phyloP scores from a whole-genome alignment of 2,329 filamentous ascomycete species.

The Exophiala spinifera region DNA sequence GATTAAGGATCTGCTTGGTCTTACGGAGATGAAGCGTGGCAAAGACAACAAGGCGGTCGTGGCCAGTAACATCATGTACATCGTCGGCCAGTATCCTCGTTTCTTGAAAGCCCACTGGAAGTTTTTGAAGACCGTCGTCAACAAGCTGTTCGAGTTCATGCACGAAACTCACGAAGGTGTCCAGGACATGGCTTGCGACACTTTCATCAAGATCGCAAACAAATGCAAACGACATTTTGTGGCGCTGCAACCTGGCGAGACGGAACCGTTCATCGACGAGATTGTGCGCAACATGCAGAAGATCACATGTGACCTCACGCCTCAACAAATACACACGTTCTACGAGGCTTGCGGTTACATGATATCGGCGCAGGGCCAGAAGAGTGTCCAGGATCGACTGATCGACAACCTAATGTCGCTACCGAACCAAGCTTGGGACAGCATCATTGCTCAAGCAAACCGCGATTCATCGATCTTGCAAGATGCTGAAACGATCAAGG shows the following conservation, averaged over 20 bases:
- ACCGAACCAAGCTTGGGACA: constrained; percentile 92
- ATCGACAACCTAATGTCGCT: constrained; percentile 89
- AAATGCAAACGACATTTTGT: constrained; percentile 98
- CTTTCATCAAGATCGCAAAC: constrained; percentile 98
- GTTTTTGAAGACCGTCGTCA: constrained; percentile 98
- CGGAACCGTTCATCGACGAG: constrained; percentile 95
- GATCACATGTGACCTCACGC: constrained; percentile 91
- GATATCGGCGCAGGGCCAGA: constrained; percentile 96
- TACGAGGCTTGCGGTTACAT: constrained; percentile 99
- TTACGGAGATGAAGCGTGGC: constrained; percentile 98
- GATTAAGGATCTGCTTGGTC: constrained; percentile 92
- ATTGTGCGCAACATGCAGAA: constrained; percentile 94
- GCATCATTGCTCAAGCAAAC: constrained; percentile 85
- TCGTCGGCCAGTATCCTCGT: constrained; percentile 95
- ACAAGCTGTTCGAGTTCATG: constrained; percentile 99
- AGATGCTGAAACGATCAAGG: constrained; percentile 92
- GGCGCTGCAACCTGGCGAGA: constrained; percentile 88
- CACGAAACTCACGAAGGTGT: constrained; percentile 99
- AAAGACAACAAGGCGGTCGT: constrained; percentile 99
- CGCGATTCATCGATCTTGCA: constrained; percentile 82
- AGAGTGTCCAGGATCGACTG: constrained; percentile 85
- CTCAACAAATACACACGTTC: constrained; percentile 97
- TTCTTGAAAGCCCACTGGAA: constrained; percentile 99
- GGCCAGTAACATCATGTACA: constrained; percentile 99
- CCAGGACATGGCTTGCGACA: constrained; percentile 99